These are phyloP conservation scores for Neofusicoccum sp. DNA, from an alignment of 2,329 filamentous ascomycete genomes.

Conservation along the genomic window DNA sequence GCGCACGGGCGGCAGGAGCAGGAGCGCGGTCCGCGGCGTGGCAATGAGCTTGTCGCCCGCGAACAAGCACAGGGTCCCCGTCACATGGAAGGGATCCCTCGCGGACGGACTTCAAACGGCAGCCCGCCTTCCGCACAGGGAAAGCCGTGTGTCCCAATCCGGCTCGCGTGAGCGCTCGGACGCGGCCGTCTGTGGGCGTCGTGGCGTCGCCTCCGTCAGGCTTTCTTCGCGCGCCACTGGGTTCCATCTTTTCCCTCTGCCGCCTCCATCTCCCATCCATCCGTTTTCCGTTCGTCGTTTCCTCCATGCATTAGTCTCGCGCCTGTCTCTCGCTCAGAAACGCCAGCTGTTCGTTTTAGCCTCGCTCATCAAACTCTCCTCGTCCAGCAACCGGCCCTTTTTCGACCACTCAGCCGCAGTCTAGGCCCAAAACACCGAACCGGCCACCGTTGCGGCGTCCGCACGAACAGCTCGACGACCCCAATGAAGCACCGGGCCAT, in stretches of 20 bases:
- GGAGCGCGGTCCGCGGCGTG: not conserved
- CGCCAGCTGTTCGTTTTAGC: not conserved
- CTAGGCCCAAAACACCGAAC: slow-evolving; percentile 4
- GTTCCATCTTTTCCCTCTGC: not conserved
- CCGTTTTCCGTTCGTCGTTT: not conserved
- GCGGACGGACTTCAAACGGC: not conserved
- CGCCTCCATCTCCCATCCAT: not conserved
- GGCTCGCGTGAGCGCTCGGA: not conserved
- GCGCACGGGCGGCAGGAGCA: not conserved
- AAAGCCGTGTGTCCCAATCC: too few relatives aligned
- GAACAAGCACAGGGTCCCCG: too few relatives aligned
- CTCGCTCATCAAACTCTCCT: not conserved
- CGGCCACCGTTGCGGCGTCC: slow-evolving; percentile 7
- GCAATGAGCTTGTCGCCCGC: not conserved
- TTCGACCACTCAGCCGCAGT: not conserved
- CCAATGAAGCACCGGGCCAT: too few relatives aligned
- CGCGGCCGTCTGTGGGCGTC: not conserved
- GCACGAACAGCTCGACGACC: not conserved
- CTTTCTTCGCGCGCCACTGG: too few relatives aligned
- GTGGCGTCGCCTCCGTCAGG: too few relatives aligned
- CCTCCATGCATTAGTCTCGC: not conserved
- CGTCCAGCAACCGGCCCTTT: not conserved
- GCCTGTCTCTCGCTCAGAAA: not conserved
- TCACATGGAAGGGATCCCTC: not conserved
- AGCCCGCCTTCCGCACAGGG: not conserved